Percentiles rank a stretch among this genome's conserved stretches.
These are phyloP conservation scores for Torulaspora pretoriensis DNA, from an alignment of 1,139 yeast species.

Conservation along the genomic window DNA sequence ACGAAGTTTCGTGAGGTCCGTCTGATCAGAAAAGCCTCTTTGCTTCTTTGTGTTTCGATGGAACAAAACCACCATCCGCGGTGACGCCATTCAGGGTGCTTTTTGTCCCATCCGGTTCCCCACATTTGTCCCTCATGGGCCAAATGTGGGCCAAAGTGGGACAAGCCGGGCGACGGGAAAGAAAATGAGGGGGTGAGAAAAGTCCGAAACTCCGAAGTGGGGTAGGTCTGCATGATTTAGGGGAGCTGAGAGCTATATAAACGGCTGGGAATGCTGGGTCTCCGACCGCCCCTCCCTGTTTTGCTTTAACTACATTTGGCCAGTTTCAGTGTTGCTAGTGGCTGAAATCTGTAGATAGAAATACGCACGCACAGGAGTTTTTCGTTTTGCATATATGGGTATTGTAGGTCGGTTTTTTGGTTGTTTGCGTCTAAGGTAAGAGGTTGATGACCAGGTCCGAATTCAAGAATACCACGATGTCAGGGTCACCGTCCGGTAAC, in stretches of 20 bases:
- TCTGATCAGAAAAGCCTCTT: too few species aligned
- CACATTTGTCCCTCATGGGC: too few species aligned
- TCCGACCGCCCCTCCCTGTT: not conserved
- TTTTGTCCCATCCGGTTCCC: too few species aligned
- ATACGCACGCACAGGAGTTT: not conserved
- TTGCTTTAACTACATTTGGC: not conserved
- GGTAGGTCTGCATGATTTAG: not conserved
- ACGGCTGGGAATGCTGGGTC: not conserved
- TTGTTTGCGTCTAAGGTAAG: not conserved
- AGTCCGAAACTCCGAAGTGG: too few species aligned
- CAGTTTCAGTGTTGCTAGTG: not conserved
- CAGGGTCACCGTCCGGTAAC: conserved; percentile 4
- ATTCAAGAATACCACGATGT: conserved; percentile 1
- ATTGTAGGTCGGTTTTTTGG: not conserved
- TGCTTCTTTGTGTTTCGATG: too few species aligned
- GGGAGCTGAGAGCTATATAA: not conserved
- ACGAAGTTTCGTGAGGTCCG: too few species aligned
- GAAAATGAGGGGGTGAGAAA: too few species aligned
- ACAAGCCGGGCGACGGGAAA: too few species aligned
- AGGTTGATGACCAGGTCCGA: not conserved
- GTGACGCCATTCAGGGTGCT: too few species aligned
- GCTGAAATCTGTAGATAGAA: not conserved
- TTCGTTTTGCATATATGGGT: not conserved
- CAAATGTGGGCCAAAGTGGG: too few species aligned
- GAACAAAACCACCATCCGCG: too few species aligned